phyloP scores from a whole-genome alignment of 495 filamentous ascomycete species.

The Hypoxylon intermedium region DNA sequence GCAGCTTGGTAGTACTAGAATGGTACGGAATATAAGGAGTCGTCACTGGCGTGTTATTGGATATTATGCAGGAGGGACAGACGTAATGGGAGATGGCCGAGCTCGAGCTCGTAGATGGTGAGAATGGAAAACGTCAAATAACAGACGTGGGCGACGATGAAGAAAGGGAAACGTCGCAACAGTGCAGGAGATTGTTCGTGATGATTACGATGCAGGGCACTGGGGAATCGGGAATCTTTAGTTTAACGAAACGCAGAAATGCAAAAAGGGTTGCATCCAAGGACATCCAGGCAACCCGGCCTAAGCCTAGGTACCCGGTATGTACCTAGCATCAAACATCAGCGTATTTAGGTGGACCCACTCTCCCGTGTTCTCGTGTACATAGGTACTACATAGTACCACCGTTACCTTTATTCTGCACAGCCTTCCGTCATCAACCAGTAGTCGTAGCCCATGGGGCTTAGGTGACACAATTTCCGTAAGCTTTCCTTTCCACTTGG shows the following conservation, averaged over 20 bases:
- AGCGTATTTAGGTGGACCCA: constrained; percentile 20
- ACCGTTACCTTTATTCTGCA: constrained; percentile 27
- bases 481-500: constrained; percentile 14
- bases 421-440: constrained; percentile 30
- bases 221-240: not conserved
- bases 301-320: not conserved
- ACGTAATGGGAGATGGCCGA: constrained; percentile 39
- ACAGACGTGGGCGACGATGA: constrained; percentile 6
- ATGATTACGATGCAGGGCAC: constrained; percentile 19
- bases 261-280: constrained; percentile 34
- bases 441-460: constrained; percentile 15
- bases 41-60: constrained; percentile 15
- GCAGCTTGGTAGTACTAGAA: constrained; percentile 3
- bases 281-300: not conserved
- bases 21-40: constrained; percentile 25
- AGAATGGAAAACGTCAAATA: constrained; percentile 25
- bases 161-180: constrained; percentile 17
- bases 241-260: constrained; percentile 30
- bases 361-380: constrained; percentile 30
- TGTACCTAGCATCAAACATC: constrained; percentile 20
- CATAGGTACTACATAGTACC: too few species aligned
- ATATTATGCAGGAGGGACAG: constrained; percentile 27
- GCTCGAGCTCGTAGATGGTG: constrained; percentile 22
- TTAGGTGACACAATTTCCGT: constrained; percentile 10
- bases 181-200: constrained; percentile 14